Percentiles rank a stretch among this genome's conserved stretches.
phyloP scores from a whole-genome alignment of 345 rosid genomes.

The Eucalyptus grandis region DNA sequence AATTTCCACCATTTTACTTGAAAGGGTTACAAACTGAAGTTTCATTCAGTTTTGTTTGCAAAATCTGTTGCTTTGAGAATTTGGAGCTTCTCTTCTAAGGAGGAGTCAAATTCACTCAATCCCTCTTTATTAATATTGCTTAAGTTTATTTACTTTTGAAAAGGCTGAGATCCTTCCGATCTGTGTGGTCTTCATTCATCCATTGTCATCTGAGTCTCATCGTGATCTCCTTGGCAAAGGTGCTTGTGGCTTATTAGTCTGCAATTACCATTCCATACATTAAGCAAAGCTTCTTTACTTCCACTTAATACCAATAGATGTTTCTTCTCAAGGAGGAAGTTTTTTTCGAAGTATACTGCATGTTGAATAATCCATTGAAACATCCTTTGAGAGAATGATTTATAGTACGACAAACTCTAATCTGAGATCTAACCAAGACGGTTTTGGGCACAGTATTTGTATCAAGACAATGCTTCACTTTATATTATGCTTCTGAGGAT shows the following conservation, averaged over 20 bases:
- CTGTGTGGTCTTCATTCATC: background rate
- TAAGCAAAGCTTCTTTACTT: background rate
- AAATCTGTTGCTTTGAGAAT: background rate
- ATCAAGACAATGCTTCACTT: background rate
- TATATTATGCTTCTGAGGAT: background rate
- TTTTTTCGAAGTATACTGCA: background rate
- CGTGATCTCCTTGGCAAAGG: background rate
- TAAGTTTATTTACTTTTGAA: background rate
- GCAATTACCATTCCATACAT: background rate
- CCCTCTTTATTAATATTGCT: too few relatives aligned
- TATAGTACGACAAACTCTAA: background rate
- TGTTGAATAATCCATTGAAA: background rate
- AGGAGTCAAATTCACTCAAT: background rate
- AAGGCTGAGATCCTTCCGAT: background rate
- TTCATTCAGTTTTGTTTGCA: background rate
- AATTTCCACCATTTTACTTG: background rate
- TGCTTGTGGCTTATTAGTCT: background rate
- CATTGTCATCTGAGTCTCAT: background rate
- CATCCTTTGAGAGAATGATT: background rate
- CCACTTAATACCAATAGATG: background rate
- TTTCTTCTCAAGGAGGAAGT: background rate
- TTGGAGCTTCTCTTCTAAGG: background rate
- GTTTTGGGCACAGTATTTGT: background rate
- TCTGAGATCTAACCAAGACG: background rate
- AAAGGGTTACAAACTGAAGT: background rate